A percentile compares a stretch with the other conserved stretches of the same genome.
Evolutionary conservation across 441 rosid species (phyloP).

Genomic region (Theobroma grandiflorum): DNA sequence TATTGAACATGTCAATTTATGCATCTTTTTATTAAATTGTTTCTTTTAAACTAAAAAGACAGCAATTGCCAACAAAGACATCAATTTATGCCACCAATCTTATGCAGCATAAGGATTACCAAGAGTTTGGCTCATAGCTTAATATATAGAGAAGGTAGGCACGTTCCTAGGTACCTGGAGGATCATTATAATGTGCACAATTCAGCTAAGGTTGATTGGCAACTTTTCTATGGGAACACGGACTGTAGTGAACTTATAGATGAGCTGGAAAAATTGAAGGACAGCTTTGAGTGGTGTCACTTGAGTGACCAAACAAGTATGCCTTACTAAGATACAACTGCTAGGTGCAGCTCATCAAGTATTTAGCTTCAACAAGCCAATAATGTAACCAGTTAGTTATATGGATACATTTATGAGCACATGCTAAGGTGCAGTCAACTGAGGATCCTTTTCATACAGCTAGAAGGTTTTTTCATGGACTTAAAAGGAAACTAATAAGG

Average conservation of each 20-base stretch:
- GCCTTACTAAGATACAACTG: background rate
- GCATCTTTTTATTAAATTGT: constrained; percentile 15
- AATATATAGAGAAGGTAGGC: background rate
- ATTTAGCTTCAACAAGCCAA: background rate
- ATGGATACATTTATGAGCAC: background rate
- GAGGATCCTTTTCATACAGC: constrained; percentile 8
- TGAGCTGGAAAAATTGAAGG: background rate
- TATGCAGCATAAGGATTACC: background rate
- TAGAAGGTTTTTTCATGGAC: background rate
- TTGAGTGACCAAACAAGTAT: background rate
- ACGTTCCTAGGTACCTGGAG: background rate
- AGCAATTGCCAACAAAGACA: background rate
- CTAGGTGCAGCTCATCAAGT: background rate
- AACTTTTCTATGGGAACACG: background rate
- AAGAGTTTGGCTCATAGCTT: background rate
- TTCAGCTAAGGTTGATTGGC: background rate
- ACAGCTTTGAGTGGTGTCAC: background rate
- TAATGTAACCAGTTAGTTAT: background rate
- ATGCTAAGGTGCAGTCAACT: background rate
- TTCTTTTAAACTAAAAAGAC: background rate
- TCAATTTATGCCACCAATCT: background rate
- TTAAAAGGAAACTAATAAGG: background rate
- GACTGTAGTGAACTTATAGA: background rate
- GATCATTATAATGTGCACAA: background rate
- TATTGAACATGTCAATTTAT: background rate